These are phyloP conservation scores for Aspergillus bertholletiae DNA, from an alignment of 495 filamentous ascomycete genomes.

Conservation along the genomic window DNA sequence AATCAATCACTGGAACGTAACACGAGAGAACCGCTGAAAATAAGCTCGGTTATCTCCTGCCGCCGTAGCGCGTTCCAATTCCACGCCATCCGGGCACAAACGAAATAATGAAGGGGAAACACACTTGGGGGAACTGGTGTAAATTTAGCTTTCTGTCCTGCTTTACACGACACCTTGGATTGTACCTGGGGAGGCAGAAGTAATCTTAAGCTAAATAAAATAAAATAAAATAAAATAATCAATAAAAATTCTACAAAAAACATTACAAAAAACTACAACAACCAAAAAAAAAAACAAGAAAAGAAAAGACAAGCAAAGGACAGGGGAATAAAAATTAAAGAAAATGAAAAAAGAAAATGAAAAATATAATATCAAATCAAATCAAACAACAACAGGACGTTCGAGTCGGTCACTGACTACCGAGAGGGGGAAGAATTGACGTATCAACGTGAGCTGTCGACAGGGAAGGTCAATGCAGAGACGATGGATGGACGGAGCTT, in stretches of 20 bases:
- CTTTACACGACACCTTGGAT: neutral
- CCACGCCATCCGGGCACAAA: neutral
- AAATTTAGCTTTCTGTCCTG: neutral
- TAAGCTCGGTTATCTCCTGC: neutral
- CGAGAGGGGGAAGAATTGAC: slow-evolving; percentile 23
- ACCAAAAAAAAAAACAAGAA: no score
- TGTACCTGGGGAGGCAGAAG: neutral
- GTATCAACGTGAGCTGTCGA: slow-evolving; percentile 35
- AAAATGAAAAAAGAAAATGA: neutral
- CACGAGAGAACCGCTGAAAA: neutral
- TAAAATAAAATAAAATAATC: neutral
- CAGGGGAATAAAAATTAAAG: no score
- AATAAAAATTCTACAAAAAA: no score
- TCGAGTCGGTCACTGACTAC: neutral
- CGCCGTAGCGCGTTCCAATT: neutral
- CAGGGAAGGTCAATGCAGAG: slow-evolving; percentile 22
- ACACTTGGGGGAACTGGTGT: neutral
- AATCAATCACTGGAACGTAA: neutral
- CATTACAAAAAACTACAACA: no score
- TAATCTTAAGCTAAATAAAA: neutral
- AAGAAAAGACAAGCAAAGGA: no score
- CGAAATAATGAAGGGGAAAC: neutral
- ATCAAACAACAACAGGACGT: neutral
- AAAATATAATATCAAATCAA: neutral
- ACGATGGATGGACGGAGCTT: neutral